phyloP scores from a whole-genome alignment of 1,284 basidiomycete genomes.

The Clitocybe nebularis region DNA sequence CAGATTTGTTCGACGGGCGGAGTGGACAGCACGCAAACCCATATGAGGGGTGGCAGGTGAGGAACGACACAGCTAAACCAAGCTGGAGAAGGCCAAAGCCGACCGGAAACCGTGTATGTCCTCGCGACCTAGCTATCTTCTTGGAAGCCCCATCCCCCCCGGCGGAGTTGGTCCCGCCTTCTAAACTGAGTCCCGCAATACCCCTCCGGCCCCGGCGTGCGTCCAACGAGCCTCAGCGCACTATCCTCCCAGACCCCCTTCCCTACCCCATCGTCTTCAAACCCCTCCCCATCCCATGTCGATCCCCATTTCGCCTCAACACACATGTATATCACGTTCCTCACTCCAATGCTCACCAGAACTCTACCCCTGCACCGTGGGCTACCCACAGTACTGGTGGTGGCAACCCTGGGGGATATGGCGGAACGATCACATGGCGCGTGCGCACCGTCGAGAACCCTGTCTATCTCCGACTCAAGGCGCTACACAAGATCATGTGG shows the following conservation, averaged over 20 bases:
- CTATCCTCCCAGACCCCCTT: conserved; percentile 28
- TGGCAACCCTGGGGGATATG: conserved; percentile 20
- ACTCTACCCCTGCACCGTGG: conserved; percentile 8
- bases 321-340: conserved; percentile 19
- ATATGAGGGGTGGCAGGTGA: neutral
- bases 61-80: neutral
- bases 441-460: conserved; percentile 58
- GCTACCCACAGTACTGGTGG: neutral
- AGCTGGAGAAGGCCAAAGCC: conserved; percentile 25
- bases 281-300: conserved; percentile 27
- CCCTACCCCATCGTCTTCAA: conserved; percentile 35
- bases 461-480: conserved; percentile 50
- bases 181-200: conserved; percentile 1
- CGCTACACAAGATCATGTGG: conserved; percentile 49
- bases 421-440: conserved; percentile 23
- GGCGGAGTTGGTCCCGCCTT: neutral
- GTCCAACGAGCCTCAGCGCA: neutral
- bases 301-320: conserved; percentile 31
- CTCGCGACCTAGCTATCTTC: conserved; percentile 24
- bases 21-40: conserved; percentile 5
- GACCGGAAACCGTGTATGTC: conserved; percentile 42
- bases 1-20: conserved; percentile 19
- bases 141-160: conserved; percentile 10
- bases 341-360: conserved; percentile 18
- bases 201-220: conserved; percentile 5